phyloP scores from a whole-genome alignment of 2,329 filamentous ascomycete species.

The Aspergillus tubingensis region DNA sequence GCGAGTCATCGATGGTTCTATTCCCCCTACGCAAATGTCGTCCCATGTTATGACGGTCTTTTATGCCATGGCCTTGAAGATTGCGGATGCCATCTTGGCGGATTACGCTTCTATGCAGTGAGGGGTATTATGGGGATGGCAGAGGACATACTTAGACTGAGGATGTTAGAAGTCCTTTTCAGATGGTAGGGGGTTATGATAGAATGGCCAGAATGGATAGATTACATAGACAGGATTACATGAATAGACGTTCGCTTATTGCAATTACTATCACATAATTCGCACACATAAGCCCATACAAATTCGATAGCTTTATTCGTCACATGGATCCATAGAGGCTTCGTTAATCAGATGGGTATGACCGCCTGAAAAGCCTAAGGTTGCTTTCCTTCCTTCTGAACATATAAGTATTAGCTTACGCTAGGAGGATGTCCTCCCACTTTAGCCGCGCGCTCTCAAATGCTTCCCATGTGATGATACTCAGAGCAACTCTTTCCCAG shows the following conservation, averaged over 20 bases:
- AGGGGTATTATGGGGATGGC: background rate
- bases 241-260: background rate
- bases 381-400: too few species aligned
- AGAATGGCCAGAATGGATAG: background rate
- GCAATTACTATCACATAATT: too few species aligned
- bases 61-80: conserved; percentile 33
- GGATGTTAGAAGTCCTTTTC: background rate
- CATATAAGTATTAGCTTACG: too few species aligned
- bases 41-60: conserved; percentile 35
- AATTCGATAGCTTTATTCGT: too few species aligned
- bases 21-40: conserved; percentile 36
- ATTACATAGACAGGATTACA: background rate
- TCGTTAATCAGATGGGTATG: too few species aligned
- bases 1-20: conserved; percentile 41
- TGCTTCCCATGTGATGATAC: background rate
- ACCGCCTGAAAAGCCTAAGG: too few species aligned
- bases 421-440: background rate
- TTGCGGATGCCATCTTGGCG: conserved; percentile 21
- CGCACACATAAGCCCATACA: too few species aligned
- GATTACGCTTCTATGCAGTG: background rate
- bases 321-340: too few species aligned
- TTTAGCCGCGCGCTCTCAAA: background rate
- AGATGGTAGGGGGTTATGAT: background rate
- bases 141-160: background rate
- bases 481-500: background rate